Evolutionary conservation across 108 stramenopile genomes (phyloP).

Genomic region (Stephanodiscus minutulus): DNA sequence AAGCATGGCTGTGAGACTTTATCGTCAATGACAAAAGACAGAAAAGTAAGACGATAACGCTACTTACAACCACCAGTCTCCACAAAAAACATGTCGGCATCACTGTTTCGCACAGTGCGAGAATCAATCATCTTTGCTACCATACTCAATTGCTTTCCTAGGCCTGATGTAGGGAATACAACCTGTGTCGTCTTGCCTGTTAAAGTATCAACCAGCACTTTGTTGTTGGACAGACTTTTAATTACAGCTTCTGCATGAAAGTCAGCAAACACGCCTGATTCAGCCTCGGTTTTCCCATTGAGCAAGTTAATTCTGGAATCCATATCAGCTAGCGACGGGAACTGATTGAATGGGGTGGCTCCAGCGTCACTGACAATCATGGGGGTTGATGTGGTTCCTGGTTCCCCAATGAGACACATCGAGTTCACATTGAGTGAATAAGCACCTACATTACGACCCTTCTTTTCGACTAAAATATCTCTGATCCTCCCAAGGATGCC

Average conservation of each 20-base stretch:
- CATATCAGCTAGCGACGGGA: constrained; percentile 26
- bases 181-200: constrained; percentile 1
- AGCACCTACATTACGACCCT: constrained; percentile 37
- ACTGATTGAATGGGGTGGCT: constrained; percentile 33
- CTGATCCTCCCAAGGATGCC: constrained; percentile 50
- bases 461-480: constrained; percentile 25
- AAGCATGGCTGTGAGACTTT: neutral
- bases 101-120: constrained; percentile 39
- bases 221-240: constrained; percentile 42
- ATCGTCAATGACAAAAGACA: neutral
- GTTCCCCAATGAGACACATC: constrained; percentile 33
- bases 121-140: constrained; percentile 61
- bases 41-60: neutral
- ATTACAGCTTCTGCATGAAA: constrained; percentile 50
- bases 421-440: constrained; percentile 38
- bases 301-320: constrained; percentile 27
- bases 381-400: constrained; percentile 22
- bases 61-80: constrained; percentile 54
- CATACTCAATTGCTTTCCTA: constrained; percentile 42
- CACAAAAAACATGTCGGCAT: constrained; percentile 67
- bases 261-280: constrained; percentile 56
- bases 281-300: constrained; percentile 40
- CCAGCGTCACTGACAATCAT: constrained; percentile 36
- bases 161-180: constrained; percentile 27
- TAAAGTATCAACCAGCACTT: constrained; percentile 30